phyloP scores from a whole-genome alignment of 2,329 filamentous ascomycete species.

The Colletotrichum aenigma region DNA sequence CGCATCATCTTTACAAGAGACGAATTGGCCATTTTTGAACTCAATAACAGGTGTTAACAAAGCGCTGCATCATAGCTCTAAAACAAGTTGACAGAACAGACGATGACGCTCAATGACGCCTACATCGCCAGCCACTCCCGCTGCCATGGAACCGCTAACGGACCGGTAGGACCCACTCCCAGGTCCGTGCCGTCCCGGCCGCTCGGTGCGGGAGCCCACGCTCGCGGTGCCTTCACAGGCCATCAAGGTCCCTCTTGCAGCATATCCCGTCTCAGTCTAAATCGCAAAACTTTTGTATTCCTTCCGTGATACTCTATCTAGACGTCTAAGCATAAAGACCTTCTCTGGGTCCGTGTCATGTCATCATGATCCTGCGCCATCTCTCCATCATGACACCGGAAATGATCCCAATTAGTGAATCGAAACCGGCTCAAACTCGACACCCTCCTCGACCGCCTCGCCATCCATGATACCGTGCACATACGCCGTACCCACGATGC shows the following conservation, averaged over 20 bases:
- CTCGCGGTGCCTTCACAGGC: background rate
- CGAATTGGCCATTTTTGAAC: background rate
- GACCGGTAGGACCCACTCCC: background rate
- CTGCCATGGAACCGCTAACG: background rate
- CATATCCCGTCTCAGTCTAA: background rate
- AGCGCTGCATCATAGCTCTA: background rate
- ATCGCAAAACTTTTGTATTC: background rate
- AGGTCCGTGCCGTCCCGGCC: constrained; percentile 4
- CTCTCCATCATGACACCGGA: no score
- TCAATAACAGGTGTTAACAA: accelerated
- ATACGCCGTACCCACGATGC: constrained; percentile 13
- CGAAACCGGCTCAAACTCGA: constrained; percentile 1
- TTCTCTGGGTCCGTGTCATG: background rate
- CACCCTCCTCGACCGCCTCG: background rate
- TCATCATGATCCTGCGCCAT: background rate
- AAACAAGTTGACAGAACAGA: background rate
- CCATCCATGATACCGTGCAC: constrained; percentile 17
- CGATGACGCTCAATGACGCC: constrained; percentile 17
- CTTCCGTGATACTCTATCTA: background rate
- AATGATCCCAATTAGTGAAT: background rate
- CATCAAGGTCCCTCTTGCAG: background rate
- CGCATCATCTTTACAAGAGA: accelerated
- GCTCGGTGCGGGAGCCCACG: background rate
- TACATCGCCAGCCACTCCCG: constrained; percentile 4
- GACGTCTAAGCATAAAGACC: background rate